Conservation (phyloP, 495 filamentous ascomycete species). For the Penicillium ochrochloron region DNA sequence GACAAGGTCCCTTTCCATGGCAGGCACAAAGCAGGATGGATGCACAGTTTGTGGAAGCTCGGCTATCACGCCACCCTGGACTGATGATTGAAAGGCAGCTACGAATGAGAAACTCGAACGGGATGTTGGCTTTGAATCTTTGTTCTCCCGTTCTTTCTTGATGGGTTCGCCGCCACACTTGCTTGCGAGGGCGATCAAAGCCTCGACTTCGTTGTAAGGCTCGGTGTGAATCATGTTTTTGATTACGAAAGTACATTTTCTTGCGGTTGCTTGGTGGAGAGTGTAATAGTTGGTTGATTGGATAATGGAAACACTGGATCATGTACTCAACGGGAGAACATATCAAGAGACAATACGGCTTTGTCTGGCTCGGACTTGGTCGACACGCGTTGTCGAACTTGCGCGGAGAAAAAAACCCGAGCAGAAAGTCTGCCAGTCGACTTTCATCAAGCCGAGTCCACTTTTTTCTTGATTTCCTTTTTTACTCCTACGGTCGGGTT, state of each 20-base stretch:
- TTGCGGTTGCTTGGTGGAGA: not conserved
- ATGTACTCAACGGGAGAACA: not conserved
- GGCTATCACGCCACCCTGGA: slow-evolving; percentile 25
- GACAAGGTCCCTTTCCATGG: not conserved
- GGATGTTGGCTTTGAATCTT: slow-evolving; percentile 6
- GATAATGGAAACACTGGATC: not conserved
- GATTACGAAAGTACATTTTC: not conserved
- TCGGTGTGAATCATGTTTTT: slow-evolving; percentile 1
- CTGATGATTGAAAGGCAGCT: slow-evolving; percentile 7
- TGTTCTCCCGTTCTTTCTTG: not conserved
- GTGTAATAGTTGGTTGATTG: not conserved
- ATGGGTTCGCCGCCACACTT: not conserved
- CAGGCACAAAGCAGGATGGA: slow-evolving; percentile 8
- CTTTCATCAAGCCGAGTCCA: slow-evolving; percentile 5
- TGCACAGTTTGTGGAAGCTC: slow-evolving; percentile 10
- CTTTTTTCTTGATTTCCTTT: slow-evolving; percentile 16
- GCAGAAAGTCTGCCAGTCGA: slow-evolving; percentile 2
- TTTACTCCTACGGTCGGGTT: slow-evolving; percentile 13
- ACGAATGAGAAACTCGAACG: slow-evolving; percentile 1
- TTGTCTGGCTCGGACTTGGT: not conserved
- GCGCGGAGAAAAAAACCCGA: not conserved
- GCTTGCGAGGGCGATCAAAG: slow-evolving; percentile 21
- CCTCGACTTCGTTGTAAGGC: not conserved
- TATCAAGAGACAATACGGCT: not conserved
- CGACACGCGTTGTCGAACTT: slow-evolving; percentile 7